These are phyloP conservation scores for Silene latifolia DNA, from an alignment of 148 eudicot species.

Conservation along the genomic window DNA sequence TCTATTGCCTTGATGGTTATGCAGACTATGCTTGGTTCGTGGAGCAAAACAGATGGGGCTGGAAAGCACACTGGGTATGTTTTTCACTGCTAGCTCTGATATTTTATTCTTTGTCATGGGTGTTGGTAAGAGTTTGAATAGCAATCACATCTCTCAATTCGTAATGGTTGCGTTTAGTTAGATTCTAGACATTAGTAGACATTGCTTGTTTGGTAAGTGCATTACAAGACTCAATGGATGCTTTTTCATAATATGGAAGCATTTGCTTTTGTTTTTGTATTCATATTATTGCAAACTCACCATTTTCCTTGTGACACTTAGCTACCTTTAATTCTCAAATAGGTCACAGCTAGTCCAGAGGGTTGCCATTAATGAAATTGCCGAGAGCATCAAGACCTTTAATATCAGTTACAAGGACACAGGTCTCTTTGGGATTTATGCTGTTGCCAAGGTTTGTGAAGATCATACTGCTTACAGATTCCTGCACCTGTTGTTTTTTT, in stretches of 20 bases:
- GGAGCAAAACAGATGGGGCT: slow-evolving; percentile 44
- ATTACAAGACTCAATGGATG: neutral
- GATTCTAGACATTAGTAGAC: neutral
- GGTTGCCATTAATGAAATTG: slow-evolving; percentile 40
- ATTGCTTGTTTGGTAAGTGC: neutral
- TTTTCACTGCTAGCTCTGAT: neutral
- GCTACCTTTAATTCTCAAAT: slow-evolving; percentile 15
- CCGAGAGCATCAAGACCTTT: slow-evolving; percentile 48
- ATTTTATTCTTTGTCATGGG: neutral
- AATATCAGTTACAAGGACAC: slow-evolving; percentile 47
- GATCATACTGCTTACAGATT: neutral
- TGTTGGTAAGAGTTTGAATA: neutral
- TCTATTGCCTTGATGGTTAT: slow-evolving; percentile 61
- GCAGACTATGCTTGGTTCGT: slow-evolving; percentile 58
- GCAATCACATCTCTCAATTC: neutral
- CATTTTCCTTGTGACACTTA: neutral
- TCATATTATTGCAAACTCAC: neutral
- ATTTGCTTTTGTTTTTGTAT: neutral
- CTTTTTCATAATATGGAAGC: neutral
- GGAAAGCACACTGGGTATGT: slow-evolving; percentile 66
- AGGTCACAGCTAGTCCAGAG: slow-evolving; percentile 52
- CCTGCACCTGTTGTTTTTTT: neutral
- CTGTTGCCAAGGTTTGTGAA: slow-evolving; percentile 45
- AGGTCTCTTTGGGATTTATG: slow-evolving; percentile 54
- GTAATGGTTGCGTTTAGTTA: neutral